Percentiles rank a stretch among this genome's conserved stretches.
These are phyloP conservation scores for Podaxis sp. DNA, from an alignment of 768 basidiomycete genomes.

Conservation along the genomic window DNA sequence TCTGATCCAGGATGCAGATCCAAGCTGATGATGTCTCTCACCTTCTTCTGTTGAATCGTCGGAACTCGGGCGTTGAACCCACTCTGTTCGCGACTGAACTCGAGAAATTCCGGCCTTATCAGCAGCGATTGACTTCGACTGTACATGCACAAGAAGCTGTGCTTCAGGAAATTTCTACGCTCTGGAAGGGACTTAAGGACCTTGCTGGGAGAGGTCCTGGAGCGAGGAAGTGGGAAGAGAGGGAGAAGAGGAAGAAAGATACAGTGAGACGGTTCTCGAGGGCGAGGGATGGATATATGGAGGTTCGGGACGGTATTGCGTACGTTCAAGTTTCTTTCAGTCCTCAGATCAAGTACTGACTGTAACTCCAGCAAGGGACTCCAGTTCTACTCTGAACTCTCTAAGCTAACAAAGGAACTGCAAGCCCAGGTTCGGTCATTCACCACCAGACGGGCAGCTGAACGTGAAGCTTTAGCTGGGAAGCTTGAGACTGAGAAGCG, in stretches of 20 bases:
- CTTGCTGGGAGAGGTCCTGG: slow-evolving; percentile 74
- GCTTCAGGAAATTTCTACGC: slow-evolving; percentile 70
- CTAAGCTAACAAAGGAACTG: slow-evolving; percentile 59
- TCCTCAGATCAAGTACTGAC: not conserved
- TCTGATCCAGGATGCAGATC: slow-evolving; percentile 47
- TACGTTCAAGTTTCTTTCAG: slow-evolving; percentile 38
- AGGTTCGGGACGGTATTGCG: slow-evolving; percentile 83
- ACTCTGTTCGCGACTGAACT: slow-evolving; percentile 90
- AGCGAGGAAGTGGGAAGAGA: slow-evolving; percentile 78
- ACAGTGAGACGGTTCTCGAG: slow-evolving; percentile 66
- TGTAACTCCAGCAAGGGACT: slow-evolving; percentile 69
- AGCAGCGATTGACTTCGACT: slow-evolving; percentile 76
- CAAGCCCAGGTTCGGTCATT: slow-evolving; percentile 60
- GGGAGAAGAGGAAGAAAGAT: slow-evolving; percentile 79
- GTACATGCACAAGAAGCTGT: slow-evolving; percentile 74
- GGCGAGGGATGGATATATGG: slow-evolving; percentile 84
- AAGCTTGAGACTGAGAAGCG: slow-evolving; percentile 75
- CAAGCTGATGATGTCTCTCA: slow-evolving; percentile 98
- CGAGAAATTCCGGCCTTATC: slow-evolving; percentile 94
- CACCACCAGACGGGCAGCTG: slow-evolving; percentile 59
- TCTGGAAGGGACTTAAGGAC: slow-evolving; percentile 76
- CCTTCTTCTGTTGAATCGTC: slow-evolving; percentile 85
- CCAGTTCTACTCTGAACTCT: slow-evolving; percentile 84
- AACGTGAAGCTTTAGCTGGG: slow-evolving; percentile 66
- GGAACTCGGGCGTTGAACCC: slow-evolving; percentile 80